A percentile compares a stretch with the other conserved stretches of the same genome.
Evolutionary conservation across 2,329 filamentous ascomycete species (phyloP).

Genomic region (Beauveria sp.): DNA sequence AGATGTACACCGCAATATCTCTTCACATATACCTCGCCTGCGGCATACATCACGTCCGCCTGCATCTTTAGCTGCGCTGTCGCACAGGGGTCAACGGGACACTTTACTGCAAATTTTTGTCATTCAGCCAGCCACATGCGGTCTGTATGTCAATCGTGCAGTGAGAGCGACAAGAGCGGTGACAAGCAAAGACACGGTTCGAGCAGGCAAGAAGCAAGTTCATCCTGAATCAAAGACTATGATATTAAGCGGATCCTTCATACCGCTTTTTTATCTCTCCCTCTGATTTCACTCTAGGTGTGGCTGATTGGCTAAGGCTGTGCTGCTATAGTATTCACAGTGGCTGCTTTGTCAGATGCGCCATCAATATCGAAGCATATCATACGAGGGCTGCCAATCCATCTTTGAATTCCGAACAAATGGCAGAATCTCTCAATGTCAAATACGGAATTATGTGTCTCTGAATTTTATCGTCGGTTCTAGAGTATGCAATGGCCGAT

Average conservation of each 20-base stretch:
- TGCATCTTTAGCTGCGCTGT: not conserved
- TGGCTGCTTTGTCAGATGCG: not conserved
- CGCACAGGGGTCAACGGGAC: not conserved
- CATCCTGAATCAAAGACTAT: no score
- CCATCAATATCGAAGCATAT: no score
- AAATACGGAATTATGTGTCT: no score
- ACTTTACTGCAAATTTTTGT: not conserved
- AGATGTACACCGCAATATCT: not conserved
- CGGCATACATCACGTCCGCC: not conserved
- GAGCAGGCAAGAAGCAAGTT: not conserved
- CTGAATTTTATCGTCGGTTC: no score
- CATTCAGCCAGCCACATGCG: not conserved
- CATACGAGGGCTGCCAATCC: no score
- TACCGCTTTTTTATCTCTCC: not conserved
- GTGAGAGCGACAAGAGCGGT: not conserved
- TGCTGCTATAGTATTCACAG: not conserved
- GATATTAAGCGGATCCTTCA: not conserved
- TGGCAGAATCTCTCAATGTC: no score
- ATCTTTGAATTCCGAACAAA: no score
- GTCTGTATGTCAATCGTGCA: not conserved
- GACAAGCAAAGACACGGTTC: not conserved
- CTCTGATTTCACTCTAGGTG: no score
- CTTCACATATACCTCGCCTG: not conserved
- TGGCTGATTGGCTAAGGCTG: no score
- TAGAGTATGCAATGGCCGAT: no score